Base-by-base conservation (phyloP, 148 eudicot genomes). In the Cornus kousa region DNA sequence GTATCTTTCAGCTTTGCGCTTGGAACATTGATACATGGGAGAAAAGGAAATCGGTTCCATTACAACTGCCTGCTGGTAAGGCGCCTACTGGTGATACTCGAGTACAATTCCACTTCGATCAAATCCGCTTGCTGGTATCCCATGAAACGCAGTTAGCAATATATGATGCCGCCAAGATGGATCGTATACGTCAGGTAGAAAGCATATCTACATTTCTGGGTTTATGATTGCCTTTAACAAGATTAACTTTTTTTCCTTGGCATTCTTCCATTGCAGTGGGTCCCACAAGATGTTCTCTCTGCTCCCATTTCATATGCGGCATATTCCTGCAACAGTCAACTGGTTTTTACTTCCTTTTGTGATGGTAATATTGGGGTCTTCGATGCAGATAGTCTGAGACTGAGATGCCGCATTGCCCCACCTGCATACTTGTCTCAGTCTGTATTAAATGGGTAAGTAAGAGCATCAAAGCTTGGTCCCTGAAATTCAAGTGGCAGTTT, bases 21-120 rank as follows among this genome's bases (percentile, higher is more conserved):
- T 91, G 95, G 95, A 91, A 89, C 88, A 88, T 88, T 65, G 95
- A 90, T 78, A 71, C 88, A 4, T 90, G 91, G 95, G 95, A 91
- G 80, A 91, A 88, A 76, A 89, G 86, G 65, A 88, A 85, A 50
- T 71, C 89, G 13, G 84, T 91, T 23, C 80, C 85, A 13, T 78
- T 91, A 37, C 95, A 90, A 84, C 84, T 91, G 75, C 93, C 93
- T 22, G 85, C 87, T 72, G 93, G 95, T 22, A 91, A 88, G 82
- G 84, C 88, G 74, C 90, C 91, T 72, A 66, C 53, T 13, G 91
- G 91, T 77, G 93, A 91, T 73, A 88, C 95, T 24, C 77, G 93
- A 69, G 93, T 90, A 40, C 95, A 91, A 33, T 91, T 91, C 74
- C 91, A 91, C 80, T 73, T 84, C n/a, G 93, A 91, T 77, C 91